A percentile compares a stretch with the other conserved stretches of the same genome.
These are phyloP conservation scores for Mycogone perniciosa DNA, from an alignment of 2,329 filamentous ascomycete species.

Conservation along the genomic window DNA sequence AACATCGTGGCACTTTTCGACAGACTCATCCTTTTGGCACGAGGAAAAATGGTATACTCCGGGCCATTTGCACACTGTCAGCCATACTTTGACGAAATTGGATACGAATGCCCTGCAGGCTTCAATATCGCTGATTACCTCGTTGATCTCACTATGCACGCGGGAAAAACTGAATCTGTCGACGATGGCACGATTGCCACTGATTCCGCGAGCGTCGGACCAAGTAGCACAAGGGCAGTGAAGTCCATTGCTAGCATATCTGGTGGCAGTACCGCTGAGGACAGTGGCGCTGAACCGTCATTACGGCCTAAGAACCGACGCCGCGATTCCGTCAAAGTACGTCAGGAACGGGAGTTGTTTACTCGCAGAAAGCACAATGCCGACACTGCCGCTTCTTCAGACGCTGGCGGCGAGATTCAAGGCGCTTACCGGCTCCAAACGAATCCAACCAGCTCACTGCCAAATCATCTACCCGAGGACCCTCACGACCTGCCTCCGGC, in stretches of 20 bases:
- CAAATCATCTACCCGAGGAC: conserved; percentile 63
- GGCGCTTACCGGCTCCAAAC: conserved; percentile 47
- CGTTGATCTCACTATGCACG: conserved; percentile 97
- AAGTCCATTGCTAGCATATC: conserved; percentile 87
- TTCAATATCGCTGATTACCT: conserved; percentile 99
- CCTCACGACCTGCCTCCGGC: conserved; percentile 54
- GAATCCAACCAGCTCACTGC: conserved; percentile 37
- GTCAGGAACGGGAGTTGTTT: conserved; percentile 85
- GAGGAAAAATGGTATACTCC: conserved; percentile 87
- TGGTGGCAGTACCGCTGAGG: conserved; percentile 65
- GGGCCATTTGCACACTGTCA: conserved; percentile 86
- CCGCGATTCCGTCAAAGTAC: conserved; percentile 72
- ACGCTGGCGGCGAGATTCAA: conserved; percentile 45
- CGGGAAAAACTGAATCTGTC: conserved; percentile 51
- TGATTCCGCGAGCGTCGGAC: conserved; percentile 63
- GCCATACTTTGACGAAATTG: conserved; percentile 83
- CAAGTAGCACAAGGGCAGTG: conserved; percentile 80
- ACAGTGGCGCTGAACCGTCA: conserved; percentile 54
- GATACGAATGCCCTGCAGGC: conserved; percentile 87
- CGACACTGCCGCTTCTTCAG: conserved; percentile 57
- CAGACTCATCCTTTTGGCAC: conserved; percentile 81
- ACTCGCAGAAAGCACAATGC: conserved; percentile 65
- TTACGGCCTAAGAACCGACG: conserved; percentile 63
- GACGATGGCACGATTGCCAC: conserved; percentile 48
- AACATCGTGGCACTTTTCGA: conserved; percentile 98